Base-by-base conservation (phyloP, 2,329 filamentous ascomycete species). In the Xylaria digitata region DNA sequence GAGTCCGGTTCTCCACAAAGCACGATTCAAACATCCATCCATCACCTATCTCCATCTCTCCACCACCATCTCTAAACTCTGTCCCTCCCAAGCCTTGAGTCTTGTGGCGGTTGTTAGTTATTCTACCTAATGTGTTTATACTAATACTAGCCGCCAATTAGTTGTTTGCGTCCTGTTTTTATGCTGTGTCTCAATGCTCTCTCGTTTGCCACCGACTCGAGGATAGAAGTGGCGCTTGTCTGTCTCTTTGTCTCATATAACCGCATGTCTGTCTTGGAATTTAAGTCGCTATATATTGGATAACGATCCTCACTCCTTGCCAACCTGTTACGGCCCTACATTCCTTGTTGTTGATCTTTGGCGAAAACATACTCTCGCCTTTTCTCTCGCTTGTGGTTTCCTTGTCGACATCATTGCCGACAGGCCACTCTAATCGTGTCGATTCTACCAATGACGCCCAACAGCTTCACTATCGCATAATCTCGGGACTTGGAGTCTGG, bases 401-500 rank as follows among this genome's bases (percentile, higher is more conserved):
- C 60, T 61, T 48, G 23, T 46, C 50, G 55, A 30, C 55, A 11
- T 6, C 32, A 3, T 26, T 62, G 49, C 63, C 55, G 65, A 58
- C 43, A 53, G 37, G 48, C 43, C 50, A 65, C 69, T 68, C 48
- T 70, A 26, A 64, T 53, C 61, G 57, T 66, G 62, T 67, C 46
- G 49, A 52, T 49, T 46, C 56, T 65, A 70, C 68, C 57, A 72
- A 76, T 75, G 71, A 69, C 73, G 69, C 64, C 70, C 66, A 23
- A 63, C 65, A 53, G 65, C 68, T 70, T 76, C 73, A 70, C 71
- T 50, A 53, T 63, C 50, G 66, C 73, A 65, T 76, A 75, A 75
- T 75, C 45, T 67, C 74, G 74, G 75, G 75, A 74, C 69, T 69
- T 67, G 69, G 74, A 75, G 72, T 76, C 75, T 72, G 72, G 72